A percentile compares a stretch with the other conserved stretches of the same genome.
Conservation (phyloP, 192 early-diverging fungal species). For the Haplosporangium gracile region DNA sequence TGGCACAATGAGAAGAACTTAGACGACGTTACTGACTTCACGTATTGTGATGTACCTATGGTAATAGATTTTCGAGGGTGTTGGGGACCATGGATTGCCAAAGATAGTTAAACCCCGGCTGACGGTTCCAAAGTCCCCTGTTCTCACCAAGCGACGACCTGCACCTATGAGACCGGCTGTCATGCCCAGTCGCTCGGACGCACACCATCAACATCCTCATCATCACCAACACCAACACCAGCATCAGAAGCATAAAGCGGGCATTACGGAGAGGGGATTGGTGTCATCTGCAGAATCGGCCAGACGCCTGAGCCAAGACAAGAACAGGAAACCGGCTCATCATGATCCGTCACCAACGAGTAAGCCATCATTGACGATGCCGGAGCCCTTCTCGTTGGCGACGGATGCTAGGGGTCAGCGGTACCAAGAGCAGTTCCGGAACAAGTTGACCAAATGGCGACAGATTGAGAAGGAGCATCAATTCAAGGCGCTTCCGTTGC, state of each 20-base stretch:
- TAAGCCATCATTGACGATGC: conserved; percentile 61
- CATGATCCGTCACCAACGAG: background rate
- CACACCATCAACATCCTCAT: background rate
- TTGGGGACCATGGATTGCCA: conserved; percentile 26
- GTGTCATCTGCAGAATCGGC: conserved; percentile 46
- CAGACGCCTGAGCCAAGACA: conserved; percentile 28
- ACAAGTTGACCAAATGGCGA: conserved; percentile 58
- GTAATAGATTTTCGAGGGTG: conserved; percentile 23
- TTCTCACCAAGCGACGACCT: conserved; percentile 25
- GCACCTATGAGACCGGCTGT: conserved; percentile 24
- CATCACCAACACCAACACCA: conserved; percentile 2
- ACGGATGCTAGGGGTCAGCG: conserved; percentile 64
- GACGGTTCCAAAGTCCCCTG: conserved; percentile 40
- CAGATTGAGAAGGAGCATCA: conserved; percentile 48
- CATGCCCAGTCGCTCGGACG: background rate
- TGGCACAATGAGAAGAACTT: background rate
- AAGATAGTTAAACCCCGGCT: conserved; percentile 21
- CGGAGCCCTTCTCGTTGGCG: conserved; percentile 69
- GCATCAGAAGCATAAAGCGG: background rate
- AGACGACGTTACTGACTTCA: background rate
- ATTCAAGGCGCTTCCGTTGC: conserved; percentile 70
- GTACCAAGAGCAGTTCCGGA: conserved; percentile 56
- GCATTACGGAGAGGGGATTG: conserved; percentile 31
- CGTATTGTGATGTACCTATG: no score
- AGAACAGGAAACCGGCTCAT: background rate